These are phyloP conservation scores for Radiomyces spectabilis DNA, from an alignment of 192 early-diverging fungal genomes.

Conservation along the genomic window DNA sequence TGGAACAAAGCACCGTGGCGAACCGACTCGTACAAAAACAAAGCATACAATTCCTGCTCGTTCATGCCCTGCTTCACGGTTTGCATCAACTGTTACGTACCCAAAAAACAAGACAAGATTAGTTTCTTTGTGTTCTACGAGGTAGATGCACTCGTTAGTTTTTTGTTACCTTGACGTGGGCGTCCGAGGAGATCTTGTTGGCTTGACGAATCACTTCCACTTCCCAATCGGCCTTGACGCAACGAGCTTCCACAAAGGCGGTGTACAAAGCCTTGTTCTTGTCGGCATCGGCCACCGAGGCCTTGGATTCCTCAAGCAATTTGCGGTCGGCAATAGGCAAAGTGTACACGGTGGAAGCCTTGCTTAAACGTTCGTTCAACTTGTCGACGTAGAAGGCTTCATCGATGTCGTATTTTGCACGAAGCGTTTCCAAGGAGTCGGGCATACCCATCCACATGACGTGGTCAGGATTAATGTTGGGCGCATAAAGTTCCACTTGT, in stretches of 20 bases:
- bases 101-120: constrained; percentile 2
- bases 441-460: constrained; percentile 80
- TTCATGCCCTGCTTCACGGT: constrained; percentile 51
- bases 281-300: background rate
- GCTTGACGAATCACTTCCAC: constrained; percentile 71
- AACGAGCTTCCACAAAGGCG: constrained; percentile 70
- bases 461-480: constrained; percentile 53
- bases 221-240: constrained; percentile 75
- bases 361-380: constrained; percentile 37
- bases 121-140: background rate
- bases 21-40: constrained; percentile 69
- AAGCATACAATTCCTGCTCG: constrained; percentile 71
- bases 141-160: no score
- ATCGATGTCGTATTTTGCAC: constrained; percentile 61
- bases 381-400: constrained; percentile 54
- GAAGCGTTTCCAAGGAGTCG: constrained; percentile 43
- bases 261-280: constrained; percentile 35
- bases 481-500: constrained; percentile 60
- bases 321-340: constrained; percentile 25
- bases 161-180: constrained; percentile 49
- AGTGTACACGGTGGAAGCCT: constrained; percentile 37
- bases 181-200: constrained; percentile 66
- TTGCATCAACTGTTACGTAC: constrained; percentile 48
- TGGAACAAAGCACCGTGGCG: constrained; percentile 61
- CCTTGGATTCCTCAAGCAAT: constrained; percentile 7